Base-by-base conservation (phyloP, 306 rosid genomes). In the Coriaria nepalensis region DNA sequence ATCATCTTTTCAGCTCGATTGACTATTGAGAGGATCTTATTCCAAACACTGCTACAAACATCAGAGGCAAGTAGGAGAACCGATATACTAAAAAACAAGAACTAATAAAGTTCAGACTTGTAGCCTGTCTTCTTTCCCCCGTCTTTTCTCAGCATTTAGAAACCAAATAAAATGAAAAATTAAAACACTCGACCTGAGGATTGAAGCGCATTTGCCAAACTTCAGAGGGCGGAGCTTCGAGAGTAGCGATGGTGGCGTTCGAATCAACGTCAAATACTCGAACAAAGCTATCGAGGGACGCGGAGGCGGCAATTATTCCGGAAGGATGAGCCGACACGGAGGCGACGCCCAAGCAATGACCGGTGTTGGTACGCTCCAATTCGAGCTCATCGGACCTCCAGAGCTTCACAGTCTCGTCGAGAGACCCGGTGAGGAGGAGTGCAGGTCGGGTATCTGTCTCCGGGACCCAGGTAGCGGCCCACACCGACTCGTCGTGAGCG, bases 171-270 rank as follows among this genome's bases (percentile, higher is more conserved):
- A 4, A 8, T 40, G 7, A 29, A 35, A 53, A 62, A 40, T 47
- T 39, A 33, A 14, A 15, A 49, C 44, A 38, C 10, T 37, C 33
- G 33, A 85, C 98, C 93, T 77, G 75, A 35, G 96, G 87, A 70
- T 85, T 83, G 68, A 92, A 85, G 38, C 83, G 80, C 78, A 92
- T 71, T 69, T 92, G 96, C 98, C 96, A 92, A 60, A 92, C 94
- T 71, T 85, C 96, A 40, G 98, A 92, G 2, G 98, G 98, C 2
- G 96, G 98, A 38, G 98, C 92, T 57, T 92, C 98, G 49, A 85
- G 87, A 10, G 87, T 85, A 34, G 96, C 93, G 50, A 92, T 57
- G 55, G 98, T 92, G 50, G 72, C 44, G 63, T 92, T 92, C 48
- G 98, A 64, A 59, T 82, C 96, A 8, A 92, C 96, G 33, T 92